Evolutionary conservation across 441 rosid species (phyloP), one percentile per base, ranked within the genome.

Genomic region (Syzygium malaccense): DNA sequence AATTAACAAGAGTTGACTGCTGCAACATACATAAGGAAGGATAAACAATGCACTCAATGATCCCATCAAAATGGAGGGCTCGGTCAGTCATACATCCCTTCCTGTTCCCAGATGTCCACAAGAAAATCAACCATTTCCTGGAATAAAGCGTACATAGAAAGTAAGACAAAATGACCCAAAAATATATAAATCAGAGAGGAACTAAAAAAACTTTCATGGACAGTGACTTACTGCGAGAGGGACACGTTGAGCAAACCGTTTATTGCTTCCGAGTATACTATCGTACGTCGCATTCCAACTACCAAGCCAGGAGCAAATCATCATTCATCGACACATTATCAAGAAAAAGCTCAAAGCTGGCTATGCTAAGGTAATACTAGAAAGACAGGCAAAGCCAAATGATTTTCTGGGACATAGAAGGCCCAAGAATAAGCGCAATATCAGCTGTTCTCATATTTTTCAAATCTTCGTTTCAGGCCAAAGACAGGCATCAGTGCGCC

Each of bases 81-180:
- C 51, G n/a, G 53, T 94, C 91, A 95, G 88, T 95, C 99, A 88
- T 97, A 96, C 94, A 97, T 90, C 30, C 98, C 98, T 87, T 97
- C 98, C 89, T 97, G 97, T 90, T 97, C 99, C 98, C 98, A 97
- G 30, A 92, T 54, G 92, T 97, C 98, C 88, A 97, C 98, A 48
- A 95, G 97, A 93, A 96, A 97, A 92, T 95, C 98, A 68, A 95
- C 96, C 99, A 97, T 96, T 93, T 96, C 99, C 99, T 97, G 95
- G 60, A 89, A 90, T 85, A 33, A 86, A 87, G 20, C 71, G 56
- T 71, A 41, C n/a, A 7, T 13, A 18, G 15, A 58, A 8, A 90
- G 87, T 49, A 88, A 66, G 57, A 62, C 13, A 20, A 45, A 14
- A 26, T 4, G 14, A 14, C 41, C 51, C 8, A 30, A n/a, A 45